Percentiles rank a stretch among this genome's conserved stretches.
Evolutionary conservation across 2,329 filamentous ascomycete genomes (phyloP).

Genomic region (Diaporthe destruens): DNA sequence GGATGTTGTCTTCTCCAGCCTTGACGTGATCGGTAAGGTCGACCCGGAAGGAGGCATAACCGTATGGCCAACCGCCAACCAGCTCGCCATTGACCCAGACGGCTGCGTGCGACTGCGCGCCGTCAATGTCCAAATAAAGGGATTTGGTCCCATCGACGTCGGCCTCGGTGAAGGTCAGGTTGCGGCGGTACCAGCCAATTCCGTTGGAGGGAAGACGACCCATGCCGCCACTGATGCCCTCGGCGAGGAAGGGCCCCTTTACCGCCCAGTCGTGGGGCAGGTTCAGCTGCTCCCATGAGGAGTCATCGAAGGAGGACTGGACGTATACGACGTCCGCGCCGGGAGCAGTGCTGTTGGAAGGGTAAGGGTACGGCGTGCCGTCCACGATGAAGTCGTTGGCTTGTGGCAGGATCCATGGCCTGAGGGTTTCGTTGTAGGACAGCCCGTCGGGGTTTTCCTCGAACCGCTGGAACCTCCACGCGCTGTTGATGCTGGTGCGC

Average conservation of each 20-base stretch:
- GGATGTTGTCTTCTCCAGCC: conserved; percentile 53
- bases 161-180: conserved; percentile 48
- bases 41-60: conserved; percentile 64
- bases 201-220: conserved; percentile 62
- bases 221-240: conserved; percentile 55
- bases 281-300: conserved; percentile 54
- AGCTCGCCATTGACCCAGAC: conserved; percentile 64
- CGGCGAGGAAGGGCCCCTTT: conserved; percentile 56
- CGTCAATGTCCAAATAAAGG: conserved; percentile 62
- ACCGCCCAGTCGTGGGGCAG: conserved; percentile 65
- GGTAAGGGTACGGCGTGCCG: conserved; percentile 3
- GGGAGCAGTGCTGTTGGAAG: conserved; percentile 4
- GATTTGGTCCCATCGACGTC: conserved; percentile 52
- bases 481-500: conserved; percentile 27
- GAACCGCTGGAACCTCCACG: conserved; percentile 28
- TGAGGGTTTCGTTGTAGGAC: conserved; percentile 24
- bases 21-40: conserved; percentile 60
- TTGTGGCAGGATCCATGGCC: conserved; percentile 30
- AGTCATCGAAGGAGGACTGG: conserved; percentile 50
- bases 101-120: conserved; percentile 63
- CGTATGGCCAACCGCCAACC: conserved; percentile 65
- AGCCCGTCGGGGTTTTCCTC: conserved; percentile 17
- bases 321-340: conserved; percentile 14
- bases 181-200: conserved; percentile 65
- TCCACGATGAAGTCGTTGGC: conserved; percentile 29